Evolutionary conservation across 768 basidiomycete genomes (phyloP), one percentile per base, ranked within the genome.

Genomic region (Rhizopogon salebrosus): DNA sequence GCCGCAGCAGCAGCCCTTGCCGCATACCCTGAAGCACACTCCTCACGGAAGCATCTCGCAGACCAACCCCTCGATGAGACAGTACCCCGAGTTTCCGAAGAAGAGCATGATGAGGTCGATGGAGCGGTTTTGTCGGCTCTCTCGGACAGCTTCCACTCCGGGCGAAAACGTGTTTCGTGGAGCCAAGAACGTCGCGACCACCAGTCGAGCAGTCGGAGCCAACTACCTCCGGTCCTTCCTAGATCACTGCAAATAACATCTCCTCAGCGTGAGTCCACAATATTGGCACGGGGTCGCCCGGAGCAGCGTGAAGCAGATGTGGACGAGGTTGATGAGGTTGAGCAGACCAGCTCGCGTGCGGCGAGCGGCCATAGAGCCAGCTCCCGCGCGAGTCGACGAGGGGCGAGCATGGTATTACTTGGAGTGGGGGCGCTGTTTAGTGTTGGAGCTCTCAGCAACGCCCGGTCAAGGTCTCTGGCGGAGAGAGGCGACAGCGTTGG

Each of bases 321-420:
- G 18, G 61, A 62, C 13, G 66, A 64, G 37, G 51, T 60, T 23
- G 64, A 59, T 20, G 63, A 59, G 13, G 58, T 29, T 58, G 70
- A 46, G 48, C 64, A 60, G 11, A 34, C 52, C 1, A 23, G 13
- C 31, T 40, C 37, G 5, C 41, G 41, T 29, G 37, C 39, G 4
- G 13, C 54, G 27, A 54, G 53, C 34, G 60, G 50, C 48, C 58
- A 57, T 27, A 62, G 67, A 53, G 71, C 75, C 34, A 68, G 72
- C 54, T 86, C 85, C n/a, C 76, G 84, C 55, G 82, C 83, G 7
- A 86, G 83, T 60, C 78, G 83, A 55, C 79, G 82, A 55, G 80
- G 86, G 27, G 85, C 87, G 5, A 83, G 83, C 2, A 85, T 95
- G 74, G 81, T 95, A 18, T 90, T 97, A 59, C 74, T 97, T 56